Evolutionary conservation across 192 early-diverging fungal species (phyloP).

Genomic region (Cladochytrium replicatum): DNA sequence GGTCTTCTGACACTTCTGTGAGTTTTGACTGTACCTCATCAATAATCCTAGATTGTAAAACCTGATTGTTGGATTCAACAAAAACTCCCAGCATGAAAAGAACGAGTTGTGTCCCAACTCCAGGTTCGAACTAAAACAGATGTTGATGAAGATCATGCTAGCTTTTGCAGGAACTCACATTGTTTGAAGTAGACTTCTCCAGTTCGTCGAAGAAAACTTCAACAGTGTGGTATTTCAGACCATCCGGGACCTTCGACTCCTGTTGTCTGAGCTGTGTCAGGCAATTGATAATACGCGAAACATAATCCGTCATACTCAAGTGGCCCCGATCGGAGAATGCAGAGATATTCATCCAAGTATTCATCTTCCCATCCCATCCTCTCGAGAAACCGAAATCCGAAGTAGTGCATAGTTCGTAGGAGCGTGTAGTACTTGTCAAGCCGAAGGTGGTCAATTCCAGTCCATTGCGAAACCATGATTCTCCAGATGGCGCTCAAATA

Average conservation of each 20-base stretch:
- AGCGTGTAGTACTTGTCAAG: constrained; percentile 72
- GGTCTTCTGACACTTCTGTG: too few relatives aligned
- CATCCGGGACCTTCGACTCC: constrained; percentile 50
- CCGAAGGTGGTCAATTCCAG: constrained; percentile 69
- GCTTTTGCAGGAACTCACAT: constrained; percentile 24
- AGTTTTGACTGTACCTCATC: too few relatives aligned
- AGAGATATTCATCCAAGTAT: constrained; percentile 37
- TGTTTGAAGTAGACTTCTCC: constrained; percentile 44
- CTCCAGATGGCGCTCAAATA: constrained; percentile 59
- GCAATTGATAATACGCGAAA: not conserved
- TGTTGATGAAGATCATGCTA: too few relatives aligned
- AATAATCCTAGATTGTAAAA: too few relatives aligned
- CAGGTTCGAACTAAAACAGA: too few relatives aligned
- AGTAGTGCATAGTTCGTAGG: constrained; percentile 50
- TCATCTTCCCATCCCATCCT: constrained; percentile 45
- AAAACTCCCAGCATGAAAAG: too few relatives aligned
- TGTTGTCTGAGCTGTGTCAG: constrained; percentile 50
- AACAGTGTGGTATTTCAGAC: constrained; percentile 57
- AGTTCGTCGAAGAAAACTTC: constrained; percentile 67
- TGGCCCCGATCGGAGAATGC: constrained; percentile 46
- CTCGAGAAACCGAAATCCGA: constrained; percentile 53
- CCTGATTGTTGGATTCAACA: too few relatives aligned
- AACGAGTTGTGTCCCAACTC: too few relatives aligned
- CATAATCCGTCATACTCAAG: constrained; percentile 41
- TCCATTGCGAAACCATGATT: constrained; percentile 60